phyloP scores from a whole-genome alignment of 148 eudicot species.

The Rhododendron vialii region DNA sequence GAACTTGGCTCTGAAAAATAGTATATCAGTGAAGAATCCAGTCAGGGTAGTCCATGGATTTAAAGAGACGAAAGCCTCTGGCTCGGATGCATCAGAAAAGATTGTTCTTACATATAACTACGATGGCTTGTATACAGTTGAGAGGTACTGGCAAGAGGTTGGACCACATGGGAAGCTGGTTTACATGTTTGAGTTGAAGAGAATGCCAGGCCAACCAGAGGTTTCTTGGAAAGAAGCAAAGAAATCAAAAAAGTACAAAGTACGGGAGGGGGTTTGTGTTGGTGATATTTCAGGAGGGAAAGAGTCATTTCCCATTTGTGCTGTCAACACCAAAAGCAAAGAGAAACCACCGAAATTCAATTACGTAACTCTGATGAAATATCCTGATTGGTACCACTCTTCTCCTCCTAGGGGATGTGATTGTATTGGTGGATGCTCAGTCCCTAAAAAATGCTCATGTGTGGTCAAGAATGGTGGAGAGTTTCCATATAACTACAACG shows the following conservation, averaged over 20 bases:
- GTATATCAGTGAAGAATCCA: slow-evolving; percentile 40
- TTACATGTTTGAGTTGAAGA: slow-evolving; percentile 63
- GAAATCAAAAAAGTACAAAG: slow-evolving; percentile 38
- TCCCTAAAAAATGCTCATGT: slow-evolving; percentile 59
- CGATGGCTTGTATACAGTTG: slow-evolving; percentile 71
- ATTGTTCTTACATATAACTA: slow-evolving; percentile 51
- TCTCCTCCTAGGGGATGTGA: slow-evolving; percentile 57
- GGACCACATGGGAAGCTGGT: slow-evolving; percentile 60
- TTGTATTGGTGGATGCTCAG: slow-evolving; percentile 56
- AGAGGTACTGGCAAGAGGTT: slow-evolving; percentile 39
- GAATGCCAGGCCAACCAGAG: slow-evolving; percentile 65
- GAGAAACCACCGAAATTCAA: slow-evolving; percentile 62
- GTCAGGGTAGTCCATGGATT: slow-evolving; percentile 82
- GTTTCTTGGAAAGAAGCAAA: slow-evolving; percentile 68
- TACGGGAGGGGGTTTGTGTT: slow-evolving; percentile 44
- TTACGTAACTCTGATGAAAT: slow-evolving; percentile 53
- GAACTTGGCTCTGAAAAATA: slow-evolving; percentile 67
- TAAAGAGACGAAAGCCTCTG: slow-evolving; percentile 48
- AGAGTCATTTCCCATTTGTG: slow-evolving; percentile 49
- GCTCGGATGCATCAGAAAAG: slow-evolving; percentile 39
- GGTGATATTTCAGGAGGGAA: slow-evolving; percentile 58
- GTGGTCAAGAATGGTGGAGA: slow-evolving; percentile 64
- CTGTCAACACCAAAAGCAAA: slow-evolving; percentile 53
- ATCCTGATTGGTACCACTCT: slow-evolving; percentile 56
- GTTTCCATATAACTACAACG: slow-evolving; percentile 70